Conservation (phyloP, 768 basidiomycete species). For the Russula virescens region DNA sequence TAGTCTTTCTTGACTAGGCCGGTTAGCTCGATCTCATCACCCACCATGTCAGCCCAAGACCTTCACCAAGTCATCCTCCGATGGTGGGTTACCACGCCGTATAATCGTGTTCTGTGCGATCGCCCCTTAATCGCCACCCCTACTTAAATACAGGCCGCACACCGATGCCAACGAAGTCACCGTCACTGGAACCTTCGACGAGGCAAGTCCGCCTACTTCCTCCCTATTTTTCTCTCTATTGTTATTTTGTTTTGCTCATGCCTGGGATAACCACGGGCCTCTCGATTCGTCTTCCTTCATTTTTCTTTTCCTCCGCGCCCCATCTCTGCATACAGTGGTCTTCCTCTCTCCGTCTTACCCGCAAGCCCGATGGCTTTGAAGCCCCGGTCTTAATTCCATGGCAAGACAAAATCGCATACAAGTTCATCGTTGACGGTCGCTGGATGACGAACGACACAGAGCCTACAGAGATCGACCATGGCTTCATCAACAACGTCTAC, state of each 20-base stretch:
- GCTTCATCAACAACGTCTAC: slow-evolving; percentile 33
- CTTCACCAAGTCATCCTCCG: slow-evolving; percentile 19
- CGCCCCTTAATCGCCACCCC: not conserved
- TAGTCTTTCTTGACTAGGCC: not conserved
- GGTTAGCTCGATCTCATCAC: slow-evolving; percentile 9
- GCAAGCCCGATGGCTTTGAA: slow-evolving; percentile 29
- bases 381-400: slow-evolving; percentile 28
- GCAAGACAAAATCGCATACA: slow-evolving; percentile 30
- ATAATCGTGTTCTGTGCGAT: slow-evolving; percentile 11
- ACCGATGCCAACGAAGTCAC: slow-evolving; percentile 23
- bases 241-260: slow-evolving; percentile 9
- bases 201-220: slow-evolving; percentile 19
- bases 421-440: slow-evolving; percentile 34
- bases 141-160: slow-evolving; percentile 23
- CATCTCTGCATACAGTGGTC: slow-evolving; percentile 26
- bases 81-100: slow-evolving; percentile 18
- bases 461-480: slow-evolving; percentile 29
- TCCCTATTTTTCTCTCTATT: not conserved
- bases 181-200: slow-evolving; percentile 25
- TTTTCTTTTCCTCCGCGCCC: slow-evolving; percentile 11
- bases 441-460: slow-evolving; percentile 30
- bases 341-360: slow-evolving; percentile 29
- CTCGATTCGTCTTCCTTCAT: slow-evolving; percentile 24
- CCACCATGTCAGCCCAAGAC: slow-evolving; percentile 15
- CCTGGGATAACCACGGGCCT: slow-evolving; percentile 20